Base-by-base conservation (phyloP, 2,329 filamentous ascomycete genomes). In the Macrophomina tecta region DNA sequence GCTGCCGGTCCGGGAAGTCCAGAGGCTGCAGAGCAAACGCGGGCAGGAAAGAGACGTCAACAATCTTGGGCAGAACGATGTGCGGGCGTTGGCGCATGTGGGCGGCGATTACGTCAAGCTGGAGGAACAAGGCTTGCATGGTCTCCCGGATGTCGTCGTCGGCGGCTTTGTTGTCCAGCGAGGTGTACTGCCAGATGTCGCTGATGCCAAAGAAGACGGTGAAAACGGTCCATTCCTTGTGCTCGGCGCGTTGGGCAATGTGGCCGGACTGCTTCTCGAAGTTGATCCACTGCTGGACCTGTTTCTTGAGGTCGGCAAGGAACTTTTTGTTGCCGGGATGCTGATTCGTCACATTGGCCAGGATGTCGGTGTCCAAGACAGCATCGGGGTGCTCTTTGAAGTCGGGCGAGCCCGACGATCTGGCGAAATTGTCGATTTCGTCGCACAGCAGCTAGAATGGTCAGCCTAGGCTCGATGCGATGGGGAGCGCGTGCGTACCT, bases 171-270 rank as follows among this genome's bases (percentile, higher is more conserved):
- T 73, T 71, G 11, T 76, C 73, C 56, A 78, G 65, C 2, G 65
- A 53, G 2, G 74, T 72, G 63, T 75, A 79, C 55, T 76, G 73
- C 69, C 76, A 69, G 30, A 79, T 66, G 58, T 79, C 78, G 74
- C 75, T 78, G 23, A 76, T 70, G 14, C 78, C 77, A 60, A 79
- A 78, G 46, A 75, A 75, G 16, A 79, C 72, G 9, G 77, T 77
- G 67, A 78, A 78, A 40, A 77, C 64, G 30, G 73, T 77, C 72
- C 72, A 73, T 58, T 76, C 71, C 38, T 76, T 71, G 12, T 68
- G 62, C 58, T 68, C 69, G 18, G 69, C 67, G 46, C 73, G 69
- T 11, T 69, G 67, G 60, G 72, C 68, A 18, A 75, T 70, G n/a
- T 68, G 68, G 63, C 71, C 70, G 52, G 70, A 70, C 58, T 72